phyloP scores from a whole-genome alignment of 1,139 yeast genomes.

The Kodamaea sp. region DNA sequence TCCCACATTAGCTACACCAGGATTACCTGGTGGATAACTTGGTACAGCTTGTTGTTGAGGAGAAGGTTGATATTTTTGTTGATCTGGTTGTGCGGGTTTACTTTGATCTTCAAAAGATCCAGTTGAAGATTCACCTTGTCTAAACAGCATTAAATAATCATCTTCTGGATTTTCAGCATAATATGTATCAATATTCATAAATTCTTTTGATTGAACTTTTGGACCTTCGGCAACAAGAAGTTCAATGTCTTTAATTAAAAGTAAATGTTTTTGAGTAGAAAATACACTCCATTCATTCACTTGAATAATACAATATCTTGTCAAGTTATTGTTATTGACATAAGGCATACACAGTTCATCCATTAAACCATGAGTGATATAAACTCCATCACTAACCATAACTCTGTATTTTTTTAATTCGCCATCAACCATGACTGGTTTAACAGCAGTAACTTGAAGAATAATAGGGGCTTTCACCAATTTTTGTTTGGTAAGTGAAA shows the following conservation, averaged over 20 bases:
- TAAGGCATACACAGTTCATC: conserved; percentile 55
- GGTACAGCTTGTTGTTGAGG: conserved; percentile 12
- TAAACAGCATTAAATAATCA: conserved; percentile 29
- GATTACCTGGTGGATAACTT: conserved; percentile 16
- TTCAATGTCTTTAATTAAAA: conserved; percentile 51
- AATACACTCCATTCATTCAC: conserved; percentile 46
- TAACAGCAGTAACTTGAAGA: conserved; percentile 48
- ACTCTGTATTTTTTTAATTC: conserved; percentile 50
- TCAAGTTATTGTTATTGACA: conserved; percentile 45
- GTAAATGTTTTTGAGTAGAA: conserved; percentile 49
- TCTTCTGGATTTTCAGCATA: conserved; percentile 55
- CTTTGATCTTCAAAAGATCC: conserved; percentile 7
- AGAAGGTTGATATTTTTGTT: conserved; percentile 6
- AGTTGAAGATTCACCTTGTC: conserved; percentile 17
- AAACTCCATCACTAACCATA: conserved; percentile 63
- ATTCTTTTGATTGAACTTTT: conserved; percentile 33
- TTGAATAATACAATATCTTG: conserved; percentile 30
- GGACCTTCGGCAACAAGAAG: conserved; percentile 41
- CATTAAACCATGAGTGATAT: conserved; percentile 60
- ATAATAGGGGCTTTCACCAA: conserved; percentile 28
- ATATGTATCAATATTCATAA: conserved; percentile 49
- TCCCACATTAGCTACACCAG: conserved; percentile 14
- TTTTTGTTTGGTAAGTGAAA: conserved; percentile 6
- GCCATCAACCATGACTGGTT: conserved; percentile 38
- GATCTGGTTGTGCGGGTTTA: conserved; percentile 4